phyloP scores from a whole-genome alignment of 495 filamentous ascomycete species.

The Neohortaea acidophila region DNA sequence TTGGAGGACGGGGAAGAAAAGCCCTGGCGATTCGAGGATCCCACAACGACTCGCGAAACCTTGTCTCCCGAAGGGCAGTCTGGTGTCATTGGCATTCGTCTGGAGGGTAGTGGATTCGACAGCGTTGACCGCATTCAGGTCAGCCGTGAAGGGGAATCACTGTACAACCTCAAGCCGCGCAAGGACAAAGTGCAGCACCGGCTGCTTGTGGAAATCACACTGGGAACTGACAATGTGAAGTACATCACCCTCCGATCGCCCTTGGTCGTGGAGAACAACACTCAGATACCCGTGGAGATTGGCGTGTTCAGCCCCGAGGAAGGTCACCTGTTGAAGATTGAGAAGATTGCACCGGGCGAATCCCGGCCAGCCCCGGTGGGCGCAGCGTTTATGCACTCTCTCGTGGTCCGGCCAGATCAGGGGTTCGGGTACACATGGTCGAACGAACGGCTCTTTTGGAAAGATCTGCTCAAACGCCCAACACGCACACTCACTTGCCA shows the following conservation, averaged over 20 bases:
- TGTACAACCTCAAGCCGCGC: constrained; percentile 72
- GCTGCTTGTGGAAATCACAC: constrained; percentile 77
- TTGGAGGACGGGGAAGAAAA: constrained; percentile 77
- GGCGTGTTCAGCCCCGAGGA: constrained; percentile 84
- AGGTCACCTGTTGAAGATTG: constrained; percentile 87
- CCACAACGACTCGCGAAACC: constrained; percentile 83
- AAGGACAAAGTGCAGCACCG: constrained; percentile 76
- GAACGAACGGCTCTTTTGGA: constrained; percentile 76
- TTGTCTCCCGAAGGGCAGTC: constrained; percentile 65
- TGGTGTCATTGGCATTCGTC: constrained; percentile 61
- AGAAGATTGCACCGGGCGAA: constrained; percentile 90
- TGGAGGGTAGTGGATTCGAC: constrained; percentile 90
- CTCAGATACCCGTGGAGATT: constrained; percentile 87
- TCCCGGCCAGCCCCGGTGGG: constrained; percentile 83
- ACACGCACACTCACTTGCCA: constrained; percentile 75
- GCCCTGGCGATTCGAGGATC: constrained; percentile 93
- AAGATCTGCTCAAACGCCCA: constrained; percentile 67
- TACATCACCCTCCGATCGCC: constrained; percentile 94
- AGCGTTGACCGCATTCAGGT: constrained; percentile 75
- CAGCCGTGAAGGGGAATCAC: constrained; percentile 78
- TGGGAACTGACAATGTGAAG: constrained; percentile 87
- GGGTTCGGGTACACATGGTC: constrained; percentile 97
- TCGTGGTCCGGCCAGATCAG: constrained; percentile 85
- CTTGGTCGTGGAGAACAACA: constrained; percentile 92
- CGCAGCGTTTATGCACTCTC: constrained; percentile 73